A percentile compares a stretch with the other conserved stretches of the same genome.
phyloP scores from a whole-genome alignment of 306 rosid genomes.

The Fragaria ananassa region DNA sequence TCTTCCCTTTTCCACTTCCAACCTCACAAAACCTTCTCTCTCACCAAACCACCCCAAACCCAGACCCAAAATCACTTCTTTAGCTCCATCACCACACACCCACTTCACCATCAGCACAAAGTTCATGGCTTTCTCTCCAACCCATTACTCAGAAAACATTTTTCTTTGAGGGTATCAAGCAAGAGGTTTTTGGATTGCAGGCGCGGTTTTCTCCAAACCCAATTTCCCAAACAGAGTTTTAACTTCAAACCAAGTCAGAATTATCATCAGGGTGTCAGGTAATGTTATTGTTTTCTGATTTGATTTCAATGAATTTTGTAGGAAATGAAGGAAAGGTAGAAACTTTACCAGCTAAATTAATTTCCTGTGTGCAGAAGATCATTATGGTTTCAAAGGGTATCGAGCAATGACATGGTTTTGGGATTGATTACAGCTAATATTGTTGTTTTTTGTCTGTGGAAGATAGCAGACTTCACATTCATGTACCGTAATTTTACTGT shows the following conservation, averaged over 20 bases:
- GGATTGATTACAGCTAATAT: constrained; percentile 71
- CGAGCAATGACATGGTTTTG: not conserved
- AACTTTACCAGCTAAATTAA: too few species aligned
- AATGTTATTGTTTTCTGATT: constrained; percentile 18
- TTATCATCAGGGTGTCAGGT: constrained; percentile 41
- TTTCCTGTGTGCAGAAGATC: not conserved
- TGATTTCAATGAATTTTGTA: not conserved
- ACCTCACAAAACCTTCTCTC: constrained; percentile 26
- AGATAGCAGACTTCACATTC: constrained; percentile 43
- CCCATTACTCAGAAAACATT: constrained; percentile 25
- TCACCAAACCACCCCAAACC: constrained; percentile 29
- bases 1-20: constrained; percentile 27
- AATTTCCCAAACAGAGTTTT: constrained; percentile 34
- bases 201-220: constrained; percentile 24
- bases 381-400: not conserved
- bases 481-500: constrained; percentile 70
- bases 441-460: constrained; percentile 64
- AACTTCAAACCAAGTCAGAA: constrained; percentile 20
- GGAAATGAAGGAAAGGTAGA: constrained; percentile 1
- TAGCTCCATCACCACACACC: constrained; percentile 23
- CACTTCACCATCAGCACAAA: constrained; percentile 26
- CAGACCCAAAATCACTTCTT: constrained; percentile 30
- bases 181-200: constrained; percentile 20
- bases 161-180: constrained; percentile 2
- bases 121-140: constrained; percentile 37